phyloP scores from a whole-genome alignment of 169 alveolate genomes.

The Eimeria tenella region DNA sequence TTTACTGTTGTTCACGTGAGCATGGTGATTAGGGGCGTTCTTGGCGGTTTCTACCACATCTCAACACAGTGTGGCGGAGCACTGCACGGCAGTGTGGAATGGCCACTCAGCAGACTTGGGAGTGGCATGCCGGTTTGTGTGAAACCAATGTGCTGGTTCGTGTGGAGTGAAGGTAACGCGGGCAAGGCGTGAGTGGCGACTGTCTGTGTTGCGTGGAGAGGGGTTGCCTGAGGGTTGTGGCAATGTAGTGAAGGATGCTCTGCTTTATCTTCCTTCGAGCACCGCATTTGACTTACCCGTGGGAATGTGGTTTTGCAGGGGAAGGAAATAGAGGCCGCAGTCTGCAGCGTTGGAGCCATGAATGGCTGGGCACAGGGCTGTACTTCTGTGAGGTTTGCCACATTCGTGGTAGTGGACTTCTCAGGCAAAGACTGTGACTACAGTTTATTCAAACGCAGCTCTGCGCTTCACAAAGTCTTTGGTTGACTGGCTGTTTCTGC shows the following conservation, averaged over 20 bases:
- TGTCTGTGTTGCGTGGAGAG: neutral
- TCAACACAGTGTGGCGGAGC: too few species aligned
- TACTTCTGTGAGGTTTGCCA: neutral
- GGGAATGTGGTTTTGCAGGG: slow-evolving; percentile 64
- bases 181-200: neutral
- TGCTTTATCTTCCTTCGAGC: slow-evolving; percentile 56
- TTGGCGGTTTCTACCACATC: too few species aligned
- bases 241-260: neutral
- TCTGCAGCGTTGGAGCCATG: slow-evolving; percentile 35
- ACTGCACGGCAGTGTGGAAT: too few species aligned
- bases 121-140: neutral
- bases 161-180: neutral
- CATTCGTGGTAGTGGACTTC: slow-evolving; percentile 34
- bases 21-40: too few species aligned
- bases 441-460: slow-evolving; percentile 68
- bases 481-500: too few species aligned
- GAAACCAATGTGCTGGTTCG: neutral
- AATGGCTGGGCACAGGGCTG: slow-evolving; percentile 40
- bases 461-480: too few species aligned
- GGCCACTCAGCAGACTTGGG: neutral
- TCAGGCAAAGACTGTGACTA: slow-evolving; percentile 72
- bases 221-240: neutral
- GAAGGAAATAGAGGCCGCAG: slow-evolving; percentile 28
- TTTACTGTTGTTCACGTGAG: too few species aligned
- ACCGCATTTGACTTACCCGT: slow-evolving; percentile 58